Conservation (phyloP, 768 basidiomycete species). For the Boletus rubescentipes region DNA sequence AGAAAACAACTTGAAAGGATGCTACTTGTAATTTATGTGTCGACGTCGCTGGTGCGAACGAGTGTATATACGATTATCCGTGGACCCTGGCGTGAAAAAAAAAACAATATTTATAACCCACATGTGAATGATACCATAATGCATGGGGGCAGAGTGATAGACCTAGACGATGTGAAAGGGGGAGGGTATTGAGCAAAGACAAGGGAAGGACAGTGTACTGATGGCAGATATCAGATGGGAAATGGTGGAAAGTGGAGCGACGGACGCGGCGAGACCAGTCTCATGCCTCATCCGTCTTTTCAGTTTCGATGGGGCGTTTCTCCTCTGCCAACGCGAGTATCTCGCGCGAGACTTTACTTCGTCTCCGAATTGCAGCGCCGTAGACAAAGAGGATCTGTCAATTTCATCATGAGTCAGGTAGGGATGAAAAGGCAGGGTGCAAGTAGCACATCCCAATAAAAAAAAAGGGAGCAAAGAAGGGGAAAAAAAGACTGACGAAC, state of each 20-base stretch:
- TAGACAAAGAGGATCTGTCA: conserved; percentile 32
- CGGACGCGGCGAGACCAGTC: neutral
- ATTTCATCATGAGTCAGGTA: neutral
- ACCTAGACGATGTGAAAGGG: neutral
- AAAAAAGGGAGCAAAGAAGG: neutral
- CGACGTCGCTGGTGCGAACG: neutral
- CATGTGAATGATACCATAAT: neutral
- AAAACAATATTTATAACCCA: neutral
- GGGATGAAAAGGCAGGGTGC: neutral
- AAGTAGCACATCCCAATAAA: too few relatives aligned
- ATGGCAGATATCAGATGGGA: too few relatives aligned
- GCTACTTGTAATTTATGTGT: neutral
- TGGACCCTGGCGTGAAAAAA: neutral
- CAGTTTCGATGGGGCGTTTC: neutral
- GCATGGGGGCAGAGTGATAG: neutral
- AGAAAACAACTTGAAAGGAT: neutral
- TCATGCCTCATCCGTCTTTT: conserved; percentile 5
- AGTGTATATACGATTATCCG: neutral
- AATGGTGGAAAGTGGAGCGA: too few relatives aligned
- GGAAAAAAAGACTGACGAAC: conserved; percentile 39
- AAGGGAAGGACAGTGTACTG: neutral
- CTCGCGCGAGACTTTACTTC: conserved; percentile 28
- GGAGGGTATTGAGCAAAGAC: too few relatives aligned
- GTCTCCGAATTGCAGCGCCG: conserved; percentile 32
- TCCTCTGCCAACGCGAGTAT: conserved; percentile 18